Conservation (phyloP, 495 filamentous ascomycete genomes). For the Pyrenopolyporus hunteri region DNA sequence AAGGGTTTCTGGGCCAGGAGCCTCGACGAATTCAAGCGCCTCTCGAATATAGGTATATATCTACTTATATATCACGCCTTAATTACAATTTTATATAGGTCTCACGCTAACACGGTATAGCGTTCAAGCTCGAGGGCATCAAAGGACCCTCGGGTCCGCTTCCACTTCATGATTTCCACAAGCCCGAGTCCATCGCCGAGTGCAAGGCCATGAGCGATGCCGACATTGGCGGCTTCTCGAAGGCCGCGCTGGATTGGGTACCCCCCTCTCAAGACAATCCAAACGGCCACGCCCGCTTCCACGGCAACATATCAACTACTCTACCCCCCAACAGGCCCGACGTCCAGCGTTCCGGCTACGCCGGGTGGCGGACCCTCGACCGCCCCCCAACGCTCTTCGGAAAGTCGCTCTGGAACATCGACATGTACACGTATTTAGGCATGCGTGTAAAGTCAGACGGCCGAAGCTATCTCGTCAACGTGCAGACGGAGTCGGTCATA, state of each 20-base stretch:
- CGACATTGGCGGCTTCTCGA: constrained; percentile 86
- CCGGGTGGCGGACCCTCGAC: constrained; percentile 80
- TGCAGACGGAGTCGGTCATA: constrained; percentile 92
- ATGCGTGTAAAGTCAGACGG: constrained; percentile 92
- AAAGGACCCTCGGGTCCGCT: constrained; percentile 61
- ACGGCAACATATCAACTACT: constrained; percentile 85
- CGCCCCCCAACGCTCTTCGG: constrained; percentile 74
- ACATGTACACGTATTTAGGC: constrained; percentile 85
- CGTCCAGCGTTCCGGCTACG: constrained; percentile 78
- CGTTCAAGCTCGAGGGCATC: constrained; percentile 58
- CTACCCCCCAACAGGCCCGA: constrained; percentile 76
- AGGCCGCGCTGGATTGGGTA: constrained; percentile 71
- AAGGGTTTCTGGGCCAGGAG: constrained; percentile 55
- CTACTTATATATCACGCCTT: background rate
- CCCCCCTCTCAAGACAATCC: constrained; percentile 47
- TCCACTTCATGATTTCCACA: constrained; percentile 69
- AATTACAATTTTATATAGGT: background rate
- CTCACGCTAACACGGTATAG: constrained; percentile 33
- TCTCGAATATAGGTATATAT: constrained; percentile 50
- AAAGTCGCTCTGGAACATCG: constrained; percentile 81
- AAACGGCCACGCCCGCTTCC: constrained; percentile 70
- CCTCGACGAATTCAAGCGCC: constrained; percentile 54
- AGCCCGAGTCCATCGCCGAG: constrained; percentile 61
- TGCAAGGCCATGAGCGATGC: constrained; percentile 88
- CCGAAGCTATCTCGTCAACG: constrained; percentile 89